phyloP scores from a whole-genome alignment of 345 rosid species.

The Luvunga scandens region DNA sequence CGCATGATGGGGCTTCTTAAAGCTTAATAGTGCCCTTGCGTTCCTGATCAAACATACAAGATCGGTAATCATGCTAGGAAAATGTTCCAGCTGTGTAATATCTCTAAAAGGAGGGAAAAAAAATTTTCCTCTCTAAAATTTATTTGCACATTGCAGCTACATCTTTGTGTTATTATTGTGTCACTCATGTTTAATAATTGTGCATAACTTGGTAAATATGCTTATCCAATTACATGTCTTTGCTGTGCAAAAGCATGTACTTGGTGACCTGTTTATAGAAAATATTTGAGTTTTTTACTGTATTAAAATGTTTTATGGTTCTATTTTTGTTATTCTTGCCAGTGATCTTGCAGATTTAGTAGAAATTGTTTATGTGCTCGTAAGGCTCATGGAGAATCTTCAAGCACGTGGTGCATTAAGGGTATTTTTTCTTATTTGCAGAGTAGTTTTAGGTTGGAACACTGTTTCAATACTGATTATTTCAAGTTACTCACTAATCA shows the following conservation, averaged over 20 bases:
- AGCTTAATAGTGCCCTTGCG: not conserved
- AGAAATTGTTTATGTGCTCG: conserved; percentile 63
- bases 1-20: not conserved
- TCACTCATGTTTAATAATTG: not conserved
- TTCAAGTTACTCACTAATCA: not conserved
- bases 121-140: not conserved
- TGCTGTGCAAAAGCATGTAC: not conserved
- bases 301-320: conserved; percentile 7
- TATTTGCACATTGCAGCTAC: not conserved
- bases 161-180: not conserved
- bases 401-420: conserved; percentile 88
- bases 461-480: not conserved
- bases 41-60: not conserved
- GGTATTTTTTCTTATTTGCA: conserved; percentile 46
- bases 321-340: conserved; percentile 32
- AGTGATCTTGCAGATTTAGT: conserved; percentile 95
- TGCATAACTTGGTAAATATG: not conserved
- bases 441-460: conserved; percentile 4
- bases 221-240: too few species aligned
- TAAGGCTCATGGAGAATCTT: conserved; percentile 82
- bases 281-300: not conserved
- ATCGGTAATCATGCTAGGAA: not conserved
- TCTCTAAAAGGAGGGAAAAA: not conserved
- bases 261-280: not conserved
- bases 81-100: not conserved